Percentiles rank a stretch among this genome's conserved stretches.
phyloP scores from a whole-genome alignment of 139 green algal genomes.

The Tetradesmus obliquus region DNA sequence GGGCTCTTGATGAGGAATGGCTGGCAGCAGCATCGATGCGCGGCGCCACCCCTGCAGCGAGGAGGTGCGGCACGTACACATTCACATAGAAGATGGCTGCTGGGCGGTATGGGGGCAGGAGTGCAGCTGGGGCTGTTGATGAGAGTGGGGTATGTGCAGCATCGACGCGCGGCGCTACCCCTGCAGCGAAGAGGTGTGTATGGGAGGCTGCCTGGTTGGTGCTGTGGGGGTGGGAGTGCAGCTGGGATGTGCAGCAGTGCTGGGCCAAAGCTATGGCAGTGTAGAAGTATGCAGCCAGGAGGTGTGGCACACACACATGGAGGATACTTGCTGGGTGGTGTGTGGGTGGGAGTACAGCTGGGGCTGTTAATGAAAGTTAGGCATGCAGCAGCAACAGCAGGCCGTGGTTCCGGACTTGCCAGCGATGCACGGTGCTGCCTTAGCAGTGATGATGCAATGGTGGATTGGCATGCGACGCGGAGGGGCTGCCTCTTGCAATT shows the following conservation, averaged over 20 bases:
- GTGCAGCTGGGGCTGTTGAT: background rate
- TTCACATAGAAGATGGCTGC: background rate
- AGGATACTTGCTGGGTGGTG: background rate
- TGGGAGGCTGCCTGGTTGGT: background rate
- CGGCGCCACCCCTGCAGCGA: constrained; percentile 44
- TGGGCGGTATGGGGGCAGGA: background rate
- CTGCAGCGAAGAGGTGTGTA: constrained; percentile 63
- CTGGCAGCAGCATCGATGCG: constrained; percentile 48
- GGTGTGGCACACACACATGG: background rate
- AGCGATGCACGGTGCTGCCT: too few species aligned
- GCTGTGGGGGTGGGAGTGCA: background rate
- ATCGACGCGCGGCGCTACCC: constrained; percentile 54
- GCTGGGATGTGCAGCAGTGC: background rate
- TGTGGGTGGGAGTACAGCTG: background rate
- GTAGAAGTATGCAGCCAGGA: background rate
- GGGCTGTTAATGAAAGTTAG: background rate
- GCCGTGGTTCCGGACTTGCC: too few species aligned
- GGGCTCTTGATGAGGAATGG: constrained; percentile 38
- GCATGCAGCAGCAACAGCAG: too few species aligned
- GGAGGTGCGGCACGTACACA: background rate
- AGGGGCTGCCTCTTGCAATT: too few species aligned
- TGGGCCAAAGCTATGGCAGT: background rate
- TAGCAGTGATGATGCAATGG: too few species aligned
- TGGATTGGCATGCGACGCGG: too few species aligned
- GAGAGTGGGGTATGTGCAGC: background rate